phyloP scores from a whole-genome alignment of 805 yeast species.

The Lipomyces oligophaga region DNA sequence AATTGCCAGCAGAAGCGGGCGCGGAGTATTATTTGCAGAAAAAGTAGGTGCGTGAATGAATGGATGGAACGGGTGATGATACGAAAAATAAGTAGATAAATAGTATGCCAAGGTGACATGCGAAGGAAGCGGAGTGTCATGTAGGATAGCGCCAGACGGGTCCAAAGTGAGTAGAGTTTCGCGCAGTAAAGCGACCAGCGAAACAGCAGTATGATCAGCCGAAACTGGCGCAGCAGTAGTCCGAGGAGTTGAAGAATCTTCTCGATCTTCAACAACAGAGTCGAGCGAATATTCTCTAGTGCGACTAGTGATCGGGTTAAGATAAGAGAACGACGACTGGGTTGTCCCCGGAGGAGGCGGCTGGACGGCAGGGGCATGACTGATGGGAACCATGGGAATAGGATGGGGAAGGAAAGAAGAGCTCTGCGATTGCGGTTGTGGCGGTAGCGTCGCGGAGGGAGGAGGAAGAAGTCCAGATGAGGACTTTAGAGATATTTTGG shows the following conservation, averaged over 20 bases:
- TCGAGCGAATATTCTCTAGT: no score
- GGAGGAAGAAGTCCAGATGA: background rate
- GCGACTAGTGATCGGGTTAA: background rate
- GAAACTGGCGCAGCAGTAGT: slow-evolving; percentile 7
- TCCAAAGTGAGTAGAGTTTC: slow-evolving; percentile 23
- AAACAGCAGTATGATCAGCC: slow-evolving; percentile 6
- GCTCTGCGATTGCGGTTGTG: background rate
- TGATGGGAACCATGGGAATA: background rate
- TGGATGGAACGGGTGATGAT: slow-evolving; percentile 38
- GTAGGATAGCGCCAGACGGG: slow-evolving; percentile 22
- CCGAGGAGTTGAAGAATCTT: background rate
- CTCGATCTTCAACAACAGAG: no score
- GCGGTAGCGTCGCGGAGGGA: background rate
- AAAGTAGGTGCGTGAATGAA: slow-evolving; percentile 37
- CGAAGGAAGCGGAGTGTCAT: slow-evolving; percentile 17
- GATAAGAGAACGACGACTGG: background rate
- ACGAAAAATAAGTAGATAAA: slow-evolving; percentile 35
- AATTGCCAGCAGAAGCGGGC: slow-evolving; percentile 35
- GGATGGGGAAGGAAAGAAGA: background rate
- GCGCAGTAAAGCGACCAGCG: slow-evolving; percentile 18
- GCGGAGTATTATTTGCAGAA: slow-evolving; percentile 34
- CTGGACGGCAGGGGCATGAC: background rate
- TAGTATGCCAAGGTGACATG: slow-evolving; percentile 35
- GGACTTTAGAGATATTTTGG: background rate
- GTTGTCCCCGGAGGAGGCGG: slow-evolving; percentile 1